Evolutionary conservation across 768 basidiomycete species (phyloP), one percentile per base, ranked within the genome.

Genomic region (Pisolithus sp.): DNA sequence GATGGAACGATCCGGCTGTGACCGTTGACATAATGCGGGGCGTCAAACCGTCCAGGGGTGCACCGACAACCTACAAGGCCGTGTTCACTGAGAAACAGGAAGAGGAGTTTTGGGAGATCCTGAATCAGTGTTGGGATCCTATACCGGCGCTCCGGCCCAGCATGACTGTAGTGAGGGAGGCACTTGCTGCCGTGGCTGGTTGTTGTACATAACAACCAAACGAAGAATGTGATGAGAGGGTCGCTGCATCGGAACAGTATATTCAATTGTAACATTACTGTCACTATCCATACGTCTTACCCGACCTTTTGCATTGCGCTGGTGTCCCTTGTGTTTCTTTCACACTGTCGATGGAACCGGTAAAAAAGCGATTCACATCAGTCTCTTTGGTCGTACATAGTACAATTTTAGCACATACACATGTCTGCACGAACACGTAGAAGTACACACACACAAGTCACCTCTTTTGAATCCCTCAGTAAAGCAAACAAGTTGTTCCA

Each of bases 1-100:
- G 81, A 15, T 70, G 66, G 39, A 82, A 81, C 46, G 81, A 82
- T 51, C 73, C 77, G 37, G 74, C 79, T 34, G 79, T 82, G 46
- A 77, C 73, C 13, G 66, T 80, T 5, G 81, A 81, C 45, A 77
- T 82, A 36, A 53, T 82, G 30, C 70, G 78, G 6, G 78, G 79
- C 2, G 69, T 78, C 18, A 72, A 70, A 42, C 81, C 81, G 0
- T 71, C 71, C 13, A 64, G 70, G 24, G 72, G 69, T 2, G 57
- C 65, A 2, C 57, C 59, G 30, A 46, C 57, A 12, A 50, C 61
- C 7, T 54, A 53, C 3, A 57, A 57, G 43, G 56, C 63, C 54
- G 38, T 30, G 2, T 42, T 62, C 30, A 52, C 53, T 6, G 50
- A 37, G 40, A 7, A 51, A 26, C 53, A 70, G 7, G 64, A 68